These are phyloP conservation scores for Talaromyces sp. DNA, from an alignment of 2,329 filamentous ascomycete species.

Conservation along the genomic window DNA sequence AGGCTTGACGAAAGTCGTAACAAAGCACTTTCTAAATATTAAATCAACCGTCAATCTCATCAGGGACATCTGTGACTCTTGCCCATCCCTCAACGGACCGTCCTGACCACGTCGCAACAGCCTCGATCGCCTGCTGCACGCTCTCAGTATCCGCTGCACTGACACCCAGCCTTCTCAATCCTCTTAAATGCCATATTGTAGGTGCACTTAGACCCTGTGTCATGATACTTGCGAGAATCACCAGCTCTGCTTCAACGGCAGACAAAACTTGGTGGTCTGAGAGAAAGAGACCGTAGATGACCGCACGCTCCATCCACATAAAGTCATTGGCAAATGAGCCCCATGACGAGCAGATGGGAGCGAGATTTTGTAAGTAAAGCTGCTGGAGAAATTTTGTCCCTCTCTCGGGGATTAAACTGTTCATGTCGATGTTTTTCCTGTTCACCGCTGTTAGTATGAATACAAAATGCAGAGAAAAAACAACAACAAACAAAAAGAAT, in stretches of 20 bases:
- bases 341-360: slow-evolving; percentile 27
- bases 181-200: slow-evolving; percentile 44
- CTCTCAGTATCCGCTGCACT: slow-evolving; percentile 36
- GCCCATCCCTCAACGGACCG: slow-evolving; percentile 17
- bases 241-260: slow-evolving; percentile 40
- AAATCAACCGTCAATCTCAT: slow-evolving; percentile 9
- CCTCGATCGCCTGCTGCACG: slow-evolving; percentile 20
- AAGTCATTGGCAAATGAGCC: slow-evolving; percentile 44
- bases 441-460: neutral
- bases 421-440: slow-evolving; percentile 19
- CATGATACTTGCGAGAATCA: slow-evolving; percentile 42
- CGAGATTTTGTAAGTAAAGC: slow-evolving; percentile 25
- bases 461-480: neutral
- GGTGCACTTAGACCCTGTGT: slow-evolving; percentile 38
- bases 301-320: slow-evolving; percentile 66
- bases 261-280: slow-evolving; percentile 38
- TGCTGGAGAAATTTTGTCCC: slow-evolving; percentile 24
- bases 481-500: neutral
- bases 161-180: slow-evolving; percentile 36
- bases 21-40: neutral
- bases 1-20: neutral
- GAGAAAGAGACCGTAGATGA: slow-evolving; percentile 59
- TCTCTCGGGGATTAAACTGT: slow-evolving; percentile 18
- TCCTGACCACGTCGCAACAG: slow-evolving; percentile 17
- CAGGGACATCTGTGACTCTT: slow-evolving; percentile 18